These are phyloP conservation scores for Bipolaris zeicola DNA, from an alignment of 2,329 filamentous ascomycete genomes.

Conservation along the genomic window DNA sequence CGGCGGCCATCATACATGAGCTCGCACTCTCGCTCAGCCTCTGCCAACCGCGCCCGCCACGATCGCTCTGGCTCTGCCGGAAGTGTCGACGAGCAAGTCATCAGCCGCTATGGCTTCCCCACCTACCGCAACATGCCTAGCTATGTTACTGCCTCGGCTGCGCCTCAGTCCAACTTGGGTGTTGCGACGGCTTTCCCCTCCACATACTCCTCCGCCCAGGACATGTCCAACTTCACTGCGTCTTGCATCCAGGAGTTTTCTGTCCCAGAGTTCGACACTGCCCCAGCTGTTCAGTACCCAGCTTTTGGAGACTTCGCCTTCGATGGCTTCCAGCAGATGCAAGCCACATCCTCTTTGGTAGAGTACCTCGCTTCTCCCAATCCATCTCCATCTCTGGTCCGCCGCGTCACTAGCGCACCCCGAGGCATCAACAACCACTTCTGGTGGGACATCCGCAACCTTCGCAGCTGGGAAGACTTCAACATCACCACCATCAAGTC, in stretches of 20 bases:
- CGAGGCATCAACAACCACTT: conserved; percentile 79
- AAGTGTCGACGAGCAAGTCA: conserved; percentile 68
- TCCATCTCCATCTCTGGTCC: conserved; percentile 80
- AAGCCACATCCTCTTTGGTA: conserved; percentile 69
- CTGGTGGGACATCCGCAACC: conserved; percentile 94
- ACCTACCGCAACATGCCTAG: conserved; percentile 77
- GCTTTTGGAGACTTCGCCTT: conserved; percentile 49
- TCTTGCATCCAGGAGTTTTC: conserved; percentile 39
- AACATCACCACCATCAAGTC: conserved; percentile 71
- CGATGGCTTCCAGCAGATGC: conserved; percentile 44
- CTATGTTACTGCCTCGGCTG: conserved; percentile 55
- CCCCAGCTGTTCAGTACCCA: conserved; percentile 53
- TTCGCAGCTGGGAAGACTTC: conserved; percentile 83
- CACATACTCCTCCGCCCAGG: conserved; percentile 42
- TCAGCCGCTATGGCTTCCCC: conserved; percentile 79
- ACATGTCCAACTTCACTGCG: conserved; percentile 40
- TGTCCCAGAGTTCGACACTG: conserved; percentile 46
- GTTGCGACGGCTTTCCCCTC: conserved; percentile 48
- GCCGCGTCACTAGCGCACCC: conserved; percentile 73
- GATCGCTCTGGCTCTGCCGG: conserved; percentile 68
- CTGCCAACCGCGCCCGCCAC: conserved; percentile 57
- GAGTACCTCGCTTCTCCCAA: conserved; percentile 80
- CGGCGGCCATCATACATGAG: conserved; percentile 46
- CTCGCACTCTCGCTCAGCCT: conserved; percentile 62
- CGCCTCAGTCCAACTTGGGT: conserved; percentile 44